These are phyloP conservation scores for Volvariella volvacea DNA, from an alignment of 1,284 basidiomycete species.

Conservation along the genomic window DNA sequence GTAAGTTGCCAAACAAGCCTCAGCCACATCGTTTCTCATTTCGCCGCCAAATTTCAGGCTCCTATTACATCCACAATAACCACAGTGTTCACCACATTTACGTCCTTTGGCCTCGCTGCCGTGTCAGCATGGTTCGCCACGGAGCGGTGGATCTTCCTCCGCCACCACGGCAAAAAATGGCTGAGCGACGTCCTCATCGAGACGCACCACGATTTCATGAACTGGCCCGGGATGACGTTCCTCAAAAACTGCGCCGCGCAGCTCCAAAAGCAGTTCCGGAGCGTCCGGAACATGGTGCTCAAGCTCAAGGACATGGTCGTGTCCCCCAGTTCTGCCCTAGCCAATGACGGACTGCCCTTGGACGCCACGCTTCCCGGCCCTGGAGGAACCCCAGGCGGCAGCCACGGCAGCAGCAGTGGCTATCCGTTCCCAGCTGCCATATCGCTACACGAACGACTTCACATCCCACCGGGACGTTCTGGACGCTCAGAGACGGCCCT, in stretches of 20 bases:
- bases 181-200: slow-evolving; percentile 62
- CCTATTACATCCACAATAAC: slow-evolving; percentile 60
- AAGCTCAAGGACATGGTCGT: neutral
- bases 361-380: neutral
- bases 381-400: slow-evolving; percentile 2
- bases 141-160: slow-evolving; percentile 65
- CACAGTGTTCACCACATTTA: slow-evolving; percentile 66
- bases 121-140: slow-evolving; percentile 75
- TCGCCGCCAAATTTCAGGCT: slow-evolving; percentile 32
- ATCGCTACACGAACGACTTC: too few relatives aligned
- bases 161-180: slow-evolving; percentile 70
- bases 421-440: neutral
- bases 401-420: slow-evolving; percentile 6
- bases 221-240: slow-evolving; percentile 21
- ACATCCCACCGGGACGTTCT: too few relatives aligned
- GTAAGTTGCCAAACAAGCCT: slow-evolving; percentile 24
- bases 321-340: neutral
- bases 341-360: neutral
- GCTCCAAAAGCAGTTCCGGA: slow-evolving; percentile 1
- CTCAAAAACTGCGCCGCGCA: neutral
- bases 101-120: slow-evolving; percentile 67
- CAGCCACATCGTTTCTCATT: slow-evolving; percentile 1
- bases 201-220: slow-evolving; percentile 32
- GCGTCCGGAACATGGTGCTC: neutral
- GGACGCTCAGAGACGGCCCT: too few relatives aligned